Evolutionary conservation across 208 protist genomes (phyloP).

Genomic region (Acanthamoeba castellanii): DNA sequence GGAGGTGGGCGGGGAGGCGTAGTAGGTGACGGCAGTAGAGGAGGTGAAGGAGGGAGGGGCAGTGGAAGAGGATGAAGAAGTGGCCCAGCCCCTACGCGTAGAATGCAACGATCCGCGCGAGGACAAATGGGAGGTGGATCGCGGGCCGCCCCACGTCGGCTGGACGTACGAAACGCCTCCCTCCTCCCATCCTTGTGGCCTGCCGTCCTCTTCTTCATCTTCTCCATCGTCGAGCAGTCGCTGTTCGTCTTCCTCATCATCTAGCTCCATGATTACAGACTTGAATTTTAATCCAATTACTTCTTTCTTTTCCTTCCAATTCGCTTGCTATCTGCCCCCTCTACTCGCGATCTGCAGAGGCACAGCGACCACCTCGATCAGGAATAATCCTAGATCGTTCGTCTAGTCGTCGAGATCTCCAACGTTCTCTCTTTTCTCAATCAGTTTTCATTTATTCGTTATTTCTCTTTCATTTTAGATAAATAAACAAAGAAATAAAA

Average conservation of each 20-base stretch:
- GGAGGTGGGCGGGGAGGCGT: too few relatives aligned
- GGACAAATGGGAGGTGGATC: neutral
- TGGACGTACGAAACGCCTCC: neutral
- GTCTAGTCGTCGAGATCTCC: neutral
- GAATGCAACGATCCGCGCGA: neutral
- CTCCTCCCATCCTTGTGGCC: neutral
- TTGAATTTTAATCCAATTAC: neutral
- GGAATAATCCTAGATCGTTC: neutral
- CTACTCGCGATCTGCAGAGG: too few relatives aligned
- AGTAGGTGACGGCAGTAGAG: neutral
- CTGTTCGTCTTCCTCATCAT: neutral
- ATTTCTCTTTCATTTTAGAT: too few relatives aligned
- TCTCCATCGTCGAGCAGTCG: neutral
- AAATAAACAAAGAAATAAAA: too few relatives aligned
- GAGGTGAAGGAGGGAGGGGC: neutral
- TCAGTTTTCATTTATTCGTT: too few relatives aligned
- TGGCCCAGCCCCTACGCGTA: neutral
- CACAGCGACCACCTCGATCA: neutral
- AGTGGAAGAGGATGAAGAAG: neutral
- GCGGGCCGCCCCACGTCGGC: constrained; percentile 8
- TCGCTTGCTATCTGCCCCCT: neutral
- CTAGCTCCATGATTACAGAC: neutral
- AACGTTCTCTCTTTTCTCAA: neutral
- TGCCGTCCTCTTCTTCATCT: neutral
- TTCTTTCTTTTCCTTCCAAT: neutral